phyloP scores from a whole-genome alignment of 1,284 basidiomycete genomes.

The Serendipita sp. region DNA sequence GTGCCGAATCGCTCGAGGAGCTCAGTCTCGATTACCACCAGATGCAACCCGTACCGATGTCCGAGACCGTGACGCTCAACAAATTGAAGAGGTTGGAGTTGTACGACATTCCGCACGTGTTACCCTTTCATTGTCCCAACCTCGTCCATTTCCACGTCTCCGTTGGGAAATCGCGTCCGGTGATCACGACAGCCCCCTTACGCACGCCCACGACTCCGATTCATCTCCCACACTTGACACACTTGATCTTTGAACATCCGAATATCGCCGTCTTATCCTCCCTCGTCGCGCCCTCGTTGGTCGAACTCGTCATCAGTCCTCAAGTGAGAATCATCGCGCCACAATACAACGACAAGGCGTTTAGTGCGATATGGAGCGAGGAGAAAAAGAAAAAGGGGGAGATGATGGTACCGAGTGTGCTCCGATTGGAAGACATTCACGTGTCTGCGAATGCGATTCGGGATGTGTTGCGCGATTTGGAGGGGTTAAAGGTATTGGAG shows the following conservation, averaged over 20 bases:
- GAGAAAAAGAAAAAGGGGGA: not conserved
- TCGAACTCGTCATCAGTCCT: not conserved
- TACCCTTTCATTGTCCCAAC: slow-evolving; percentile 4
- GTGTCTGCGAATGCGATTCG: not conserved
- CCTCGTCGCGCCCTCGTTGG: not conserved
- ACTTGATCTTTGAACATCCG: not conserved
- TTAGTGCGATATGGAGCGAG: not conserved
- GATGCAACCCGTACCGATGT: not conserved
- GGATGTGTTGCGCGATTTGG: not conserved
- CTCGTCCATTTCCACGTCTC: not conserved
- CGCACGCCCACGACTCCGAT: not conserved
- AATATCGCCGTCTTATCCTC: not conserved
- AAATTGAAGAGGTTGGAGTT: not conserved
- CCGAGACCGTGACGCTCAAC: not conserved
- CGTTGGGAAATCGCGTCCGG: not conserved
- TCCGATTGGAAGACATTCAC: slow-evolving; percentile 1
- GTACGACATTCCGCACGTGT: not conserved
- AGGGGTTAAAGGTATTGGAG: not conserved
- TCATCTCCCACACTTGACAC: not conserved
- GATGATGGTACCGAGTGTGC: not conserved
- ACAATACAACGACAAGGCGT: slow-evolving; percentile 1
- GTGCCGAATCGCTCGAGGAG: not conserved
- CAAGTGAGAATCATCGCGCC: slow-evolving; percentile 4
- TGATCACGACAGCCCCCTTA: not conserved
- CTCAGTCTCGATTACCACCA: not conserved